These are phyloP conservation scores for Westerdykella sp. DNA, from an alignment of 2,329 filamentous ascomycete species.

Conservation along the genomic window DNA sequence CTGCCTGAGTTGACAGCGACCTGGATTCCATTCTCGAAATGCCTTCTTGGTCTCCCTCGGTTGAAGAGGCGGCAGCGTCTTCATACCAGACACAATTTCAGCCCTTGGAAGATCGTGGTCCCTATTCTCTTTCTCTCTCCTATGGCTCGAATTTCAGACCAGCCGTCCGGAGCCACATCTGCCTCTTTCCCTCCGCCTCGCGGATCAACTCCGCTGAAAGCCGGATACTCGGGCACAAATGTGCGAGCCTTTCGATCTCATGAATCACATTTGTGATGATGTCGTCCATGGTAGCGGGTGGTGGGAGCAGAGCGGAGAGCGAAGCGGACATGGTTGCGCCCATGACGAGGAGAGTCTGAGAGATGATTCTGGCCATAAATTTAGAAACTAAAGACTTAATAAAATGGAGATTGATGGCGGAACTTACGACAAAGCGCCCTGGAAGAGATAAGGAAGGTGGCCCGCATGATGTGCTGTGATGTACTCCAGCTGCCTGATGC, in stretches of 20 bases:
- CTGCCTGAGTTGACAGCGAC: no score
- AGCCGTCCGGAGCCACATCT: conserved; percentile 48
- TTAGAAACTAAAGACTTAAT: conserved; percentile 7
- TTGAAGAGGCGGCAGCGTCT: background rate
- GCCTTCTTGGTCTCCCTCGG: background rate
- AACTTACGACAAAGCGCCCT: conserved; percentile 59
- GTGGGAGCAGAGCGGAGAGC: conserved; percentile 59
- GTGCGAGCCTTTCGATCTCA: conserved; percentile 68
- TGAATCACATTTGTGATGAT: conserved; percentile 73
- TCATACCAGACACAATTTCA: background rate
- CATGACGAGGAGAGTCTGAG: conserved; percentile 76
- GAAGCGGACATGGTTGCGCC: conserved; percentile 74
- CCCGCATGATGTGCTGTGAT: conserved; percentile 73
- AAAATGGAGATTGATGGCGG: background rate
- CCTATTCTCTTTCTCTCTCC: conserved; percentile 5
- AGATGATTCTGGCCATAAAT: conserved; percentile 59
- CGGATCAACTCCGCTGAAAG: conserved; percentile 75
- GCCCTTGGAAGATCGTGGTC: background rate
- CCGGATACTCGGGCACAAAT: conserved; percentile 68
- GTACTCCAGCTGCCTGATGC: conserved; percentile 71
- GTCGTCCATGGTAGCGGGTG: conserved; percentile 55
- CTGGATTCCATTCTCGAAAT: background rate
- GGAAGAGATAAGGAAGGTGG: conserved; percentile 81
- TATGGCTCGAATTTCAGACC: conserved; percentile 36
- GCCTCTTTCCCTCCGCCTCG: conserved; percentile 66